Conservation (phyloP, 2,329 filamentous ascomycete genomes). For the Exophiala sideris region DNA sequence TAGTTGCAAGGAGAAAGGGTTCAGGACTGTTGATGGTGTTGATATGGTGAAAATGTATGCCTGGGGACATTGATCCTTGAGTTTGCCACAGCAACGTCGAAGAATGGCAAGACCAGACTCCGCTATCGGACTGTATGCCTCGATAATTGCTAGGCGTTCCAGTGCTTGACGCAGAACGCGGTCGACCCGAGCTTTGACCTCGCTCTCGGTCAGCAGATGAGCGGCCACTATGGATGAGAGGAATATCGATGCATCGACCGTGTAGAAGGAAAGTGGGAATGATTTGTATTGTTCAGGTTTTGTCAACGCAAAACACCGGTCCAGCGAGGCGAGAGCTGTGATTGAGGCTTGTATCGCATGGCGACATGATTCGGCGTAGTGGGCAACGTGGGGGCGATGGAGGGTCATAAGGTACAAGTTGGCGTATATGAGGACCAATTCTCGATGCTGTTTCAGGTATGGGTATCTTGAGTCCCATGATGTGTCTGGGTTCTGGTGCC, state of each 20-base stretch:
- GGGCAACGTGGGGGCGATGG: conserved; percentile 1
- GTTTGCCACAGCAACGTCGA: not conserved
- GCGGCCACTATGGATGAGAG: not conserved
- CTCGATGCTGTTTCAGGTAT: conserved; percentile 6
- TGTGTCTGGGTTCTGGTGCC: conserved; percentile 1
- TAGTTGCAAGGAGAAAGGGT: too few relatives aligned
- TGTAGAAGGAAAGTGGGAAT: conserved; percentile 3
- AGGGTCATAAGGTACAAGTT: conserved; percentile 6
- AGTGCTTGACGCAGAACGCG: not conserved
- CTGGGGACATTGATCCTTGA: too few relatives aligned
- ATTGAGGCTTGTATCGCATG: conserved; percentile 2
- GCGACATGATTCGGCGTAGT: not conserved
- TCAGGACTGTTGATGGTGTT: too few relatives aligned
- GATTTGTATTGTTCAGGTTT: conserved; percentile 3
- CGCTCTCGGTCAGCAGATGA: not conserved
- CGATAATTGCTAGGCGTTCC: not conserved
- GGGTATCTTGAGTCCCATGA: conserved; percentile 7
- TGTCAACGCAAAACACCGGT: not conserved
- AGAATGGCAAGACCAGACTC: not conserved
- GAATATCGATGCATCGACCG: conserved; percentile 3
- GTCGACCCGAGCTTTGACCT: not conserved
- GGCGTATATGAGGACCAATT: conserved; percentile 2
- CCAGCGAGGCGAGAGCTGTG: not conserved
- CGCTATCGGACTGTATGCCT: conserved; percentile 5
- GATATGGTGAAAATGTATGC: too few relatives aligned